Percentiles rank a stretch among this genome's conserved stretches.
phyloP scores from a whole-genome alignment of 345 rosid genomes.

The Acer campestre region DNA sequence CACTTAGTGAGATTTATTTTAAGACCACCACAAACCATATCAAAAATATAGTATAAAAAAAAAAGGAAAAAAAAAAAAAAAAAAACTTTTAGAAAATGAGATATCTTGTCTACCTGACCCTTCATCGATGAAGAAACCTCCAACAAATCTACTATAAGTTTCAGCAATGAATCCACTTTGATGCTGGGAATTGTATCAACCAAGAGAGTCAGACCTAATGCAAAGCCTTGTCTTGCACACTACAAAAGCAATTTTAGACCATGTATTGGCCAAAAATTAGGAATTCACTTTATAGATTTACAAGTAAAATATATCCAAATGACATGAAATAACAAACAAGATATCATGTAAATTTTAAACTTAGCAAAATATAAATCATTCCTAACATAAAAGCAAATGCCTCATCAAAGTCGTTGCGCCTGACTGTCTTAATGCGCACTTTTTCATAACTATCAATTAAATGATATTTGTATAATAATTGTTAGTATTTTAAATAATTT shows the following conservation, averaged over 20 bases:
- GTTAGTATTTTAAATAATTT: too few species aligned
- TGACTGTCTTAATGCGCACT: too few species aligned
- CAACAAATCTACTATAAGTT: slow-evolving; percentile 62
- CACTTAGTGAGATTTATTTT: slow-evolving; percentile 2
- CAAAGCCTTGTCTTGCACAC: slow-evolving; percentile 98
- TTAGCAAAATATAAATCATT: background rate
- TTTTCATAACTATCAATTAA: too few species aligned
- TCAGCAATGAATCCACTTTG: slow-evolving; percentile 68
- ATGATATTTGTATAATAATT: too few species aligned
- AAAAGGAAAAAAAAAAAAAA: background rate
- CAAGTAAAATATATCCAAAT: background rate
- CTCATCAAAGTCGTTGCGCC: too few species aligned
- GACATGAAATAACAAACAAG: slow-evolving; percentile 10
- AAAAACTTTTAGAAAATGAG: background rate
- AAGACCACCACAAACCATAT: slow-evolving; percentile 5
- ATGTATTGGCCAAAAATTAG: slow-evolving; percentile 10
- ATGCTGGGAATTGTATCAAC: slow-evolving; percentile 57
- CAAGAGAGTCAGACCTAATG: slow-evolving; percentile 76
- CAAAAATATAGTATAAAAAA: background rate
- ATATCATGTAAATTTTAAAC: background rate
- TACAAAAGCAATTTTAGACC: slow-evolving; percentile 32
- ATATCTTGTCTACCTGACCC: slow-evolving; percentile 73
- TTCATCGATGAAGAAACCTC: slow-evolving; percentile 90
- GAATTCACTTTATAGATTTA: background rate
- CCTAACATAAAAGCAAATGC: background rate